Percentiles rank a stretch among this genome's conserved stretches.
Evolutionary conservation across 768 basidiomycete species (phyloP).

Genomic region (Kwoniella bestiolae): DNA sequence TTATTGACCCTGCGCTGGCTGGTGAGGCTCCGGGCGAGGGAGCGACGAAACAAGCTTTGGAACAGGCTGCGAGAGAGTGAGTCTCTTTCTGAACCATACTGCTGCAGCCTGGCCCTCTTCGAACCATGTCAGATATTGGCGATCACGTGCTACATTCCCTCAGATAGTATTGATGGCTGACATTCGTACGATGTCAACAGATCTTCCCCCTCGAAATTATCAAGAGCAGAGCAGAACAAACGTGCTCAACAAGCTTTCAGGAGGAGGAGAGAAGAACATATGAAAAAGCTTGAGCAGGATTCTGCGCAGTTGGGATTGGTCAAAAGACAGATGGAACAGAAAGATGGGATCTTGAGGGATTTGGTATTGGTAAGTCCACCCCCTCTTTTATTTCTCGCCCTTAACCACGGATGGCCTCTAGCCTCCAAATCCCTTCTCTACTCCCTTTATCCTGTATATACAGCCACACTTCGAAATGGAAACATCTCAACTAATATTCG

Average conservation of each 20-base stretch:
- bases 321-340: conserved; percentile 25
- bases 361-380: conserved; percentile 34
- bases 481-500: background rate
- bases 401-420: too few relatives aligned
- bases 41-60: background rate
- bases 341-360: conserved; percentile 24
- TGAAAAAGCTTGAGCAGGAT: conserved; percentile 46
- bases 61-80: background rate
- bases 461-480: too few relatives aligned
- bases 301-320: conserved; percentile 34
- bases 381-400: background rate
- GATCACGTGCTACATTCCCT: background rate
- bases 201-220: conserved; percentile 50
- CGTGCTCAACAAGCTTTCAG: conserved; percentile 92
- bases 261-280: conserved; percentile 71
- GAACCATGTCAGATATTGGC: too few relatives aligned
- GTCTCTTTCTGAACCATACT: background rate
- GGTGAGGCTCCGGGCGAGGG: conserved; percentile 12
- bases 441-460: too few relatives aligned
- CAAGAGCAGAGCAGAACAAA: conserved; percentile 91
- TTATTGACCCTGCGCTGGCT: conserved; percentile 3
- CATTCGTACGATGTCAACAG: background rate
- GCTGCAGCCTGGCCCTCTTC: too few relatives aligned
- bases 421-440: too few relatives aligned
- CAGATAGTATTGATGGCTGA: background rate